Conservation (phyloP, 495 filamentous ascomycete genomes). For the Staphylotrichum longicolle region DNA sequence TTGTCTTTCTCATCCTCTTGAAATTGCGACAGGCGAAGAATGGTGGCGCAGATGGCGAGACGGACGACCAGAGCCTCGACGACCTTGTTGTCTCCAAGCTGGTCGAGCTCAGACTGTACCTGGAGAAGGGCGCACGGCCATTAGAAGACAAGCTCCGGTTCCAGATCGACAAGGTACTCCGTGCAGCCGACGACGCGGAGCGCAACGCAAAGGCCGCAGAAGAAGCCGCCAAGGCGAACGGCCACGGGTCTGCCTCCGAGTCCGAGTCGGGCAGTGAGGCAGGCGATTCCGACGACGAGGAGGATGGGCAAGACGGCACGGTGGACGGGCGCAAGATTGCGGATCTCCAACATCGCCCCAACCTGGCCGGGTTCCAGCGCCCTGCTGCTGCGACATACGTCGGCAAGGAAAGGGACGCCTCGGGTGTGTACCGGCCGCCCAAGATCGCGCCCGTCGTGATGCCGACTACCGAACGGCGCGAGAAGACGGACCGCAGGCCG, state of each 20-base stretch:
- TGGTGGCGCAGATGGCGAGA: slow-evolving; percentile 29
- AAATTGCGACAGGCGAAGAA: slow-evolving; percentile 65
- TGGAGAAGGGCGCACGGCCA: slow-evolving; percentile 86
- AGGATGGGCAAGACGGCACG: slow-evolving; percentile 31
- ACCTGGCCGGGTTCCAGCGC: slow-evolving; percentile 53
- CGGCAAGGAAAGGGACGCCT: slow-evolving; percentile 37
- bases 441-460: slow-evolving; percentile 74
- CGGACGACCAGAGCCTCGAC: slow-evolving; percentile 40
- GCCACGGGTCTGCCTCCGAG: slow-evolving; percentile 37
- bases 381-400: slow-evolving; percentile 42
- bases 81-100: slow-evolving; percentile 71
- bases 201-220: slow-evolving; percentile 31
- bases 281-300: slow-evolving; percentile 41
- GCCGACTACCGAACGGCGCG: slow-evolving; percentile 57
- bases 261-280: slow-evolving; percentile 40
- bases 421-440: slow-evolving; percentile 79
- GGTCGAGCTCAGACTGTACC: slow-evolving; percentile 77
- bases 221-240: slow-evolving; percentile 35
- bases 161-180: slow-evolving; percentile 86
- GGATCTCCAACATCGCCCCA: slow-evolving; percentile 61
- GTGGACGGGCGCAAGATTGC: slow-evolving; percentile 53
- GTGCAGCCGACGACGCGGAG: slow-evolving; percentile 75
- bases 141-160: slow-evolving; percentile 84
- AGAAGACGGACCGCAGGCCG: slow-evolving; percentile 54
- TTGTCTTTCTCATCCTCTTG: slow-evolving; percentile 82